phyloP scores from a whole-genome alignment of 371 early-diverging fungal species.

The Mucor indicus region DNA sequence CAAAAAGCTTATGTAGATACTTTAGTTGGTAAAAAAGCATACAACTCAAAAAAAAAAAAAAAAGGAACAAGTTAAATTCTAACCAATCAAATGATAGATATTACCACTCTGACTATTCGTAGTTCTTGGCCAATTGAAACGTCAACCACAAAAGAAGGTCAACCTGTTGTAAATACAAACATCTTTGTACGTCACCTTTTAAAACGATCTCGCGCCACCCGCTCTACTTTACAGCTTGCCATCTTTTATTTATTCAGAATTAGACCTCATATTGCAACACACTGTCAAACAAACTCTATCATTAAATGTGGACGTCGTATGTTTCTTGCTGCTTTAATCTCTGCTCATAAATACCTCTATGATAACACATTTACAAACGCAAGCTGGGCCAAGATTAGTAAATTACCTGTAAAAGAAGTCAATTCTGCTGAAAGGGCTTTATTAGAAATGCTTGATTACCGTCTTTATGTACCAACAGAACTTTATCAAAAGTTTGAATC shows the following conservation, averaged over 20 bases:
- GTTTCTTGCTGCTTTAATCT: slow-evolving; percentile 76
- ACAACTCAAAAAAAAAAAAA: too few relatives aligned
- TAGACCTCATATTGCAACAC: slow-evolving; percentile 36
- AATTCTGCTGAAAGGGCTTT: slow-evolving; percentile 71
- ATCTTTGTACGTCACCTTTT: slow-evolving; percentile 76
- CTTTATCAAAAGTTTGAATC: slow-evolving; percentile 39
- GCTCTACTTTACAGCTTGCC: slow-evolving; percentile 76
- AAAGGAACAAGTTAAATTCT: too few relatives aligned
- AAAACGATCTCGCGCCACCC: slow-evolving; percentile 74
- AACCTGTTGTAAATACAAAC: slow-evolving; percentile 60
- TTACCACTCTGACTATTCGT: slow-evolving; percentile 51
- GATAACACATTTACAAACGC: slow-evolving; percentile 81
- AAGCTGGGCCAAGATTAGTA: slow-evolving; percentile 79
- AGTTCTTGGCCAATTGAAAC: slow-evolving; percentile 32
- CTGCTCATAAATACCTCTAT: slow-evolving; percentile 77
- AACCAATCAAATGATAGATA: slow-evolving; percentile 52
- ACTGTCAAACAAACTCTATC: slow-evolving; percentile 34
- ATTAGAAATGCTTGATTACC: slow-evolving; percentile 70
- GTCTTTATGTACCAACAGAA: slow-evolving; percentile 60
- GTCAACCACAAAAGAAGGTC: slow-evolving; percentile 31
- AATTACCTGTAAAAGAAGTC: slow-evolving; percentile 68
- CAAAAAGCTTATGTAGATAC: slow-evolving; percentile 41
- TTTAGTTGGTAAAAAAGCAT: slow-evolving; percentile 34
- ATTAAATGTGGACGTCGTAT: slow-evolving; percentile 73
- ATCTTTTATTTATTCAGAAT: slow-evolving; percentile 70